Conservation (phyloP, 2,329 filamentous ascomycete species). For the Xylariaceae sp. region DNA sequence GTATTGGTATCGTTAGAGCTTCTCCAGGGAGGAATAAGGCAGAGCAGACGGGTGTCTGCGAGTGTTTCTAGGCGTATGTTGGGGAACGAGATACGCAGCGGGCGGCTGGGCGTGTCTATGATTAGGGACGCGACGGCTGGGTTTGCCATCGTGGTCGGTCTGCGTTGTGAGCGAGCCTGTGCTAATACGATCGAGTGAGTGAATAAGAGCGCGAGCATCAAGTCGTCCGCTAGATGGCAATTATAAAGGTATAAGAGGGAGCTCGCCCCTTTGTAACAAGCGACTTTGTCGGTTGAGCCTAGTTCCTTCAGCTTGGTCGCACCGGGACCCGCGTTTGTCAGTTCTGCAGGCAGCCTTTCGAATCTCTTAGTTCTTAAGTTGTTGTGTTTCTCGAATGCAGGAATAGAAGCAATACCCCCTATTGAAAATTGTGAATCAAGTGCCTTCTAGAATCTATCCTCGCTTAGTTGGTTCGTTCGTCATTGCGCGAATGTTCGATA, state of each 20-base stretch:
- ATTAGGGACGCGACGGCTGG: background rate
- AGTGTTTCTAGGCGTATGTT: no score
- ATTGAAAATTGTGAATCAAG: background rate
- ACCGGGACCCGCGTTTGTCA: background rate
- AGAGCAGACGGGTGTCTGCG: background rate
- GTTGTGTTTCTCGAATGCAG: background rate
- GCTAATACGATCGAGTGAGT: background rate
- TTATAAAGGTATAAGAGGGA: background rate
- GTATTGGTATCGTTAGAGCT: background rate
- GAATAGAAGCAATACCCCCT: background rate
- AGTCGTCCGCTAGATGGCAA: background rate
- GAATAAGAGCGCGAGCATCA: background rate
- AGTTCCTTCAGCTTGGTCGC: background rate
- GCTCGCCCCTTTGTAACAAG: background rate
- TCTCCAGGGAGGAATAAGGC: background rate
- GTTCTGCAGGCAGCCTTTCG: background rate
- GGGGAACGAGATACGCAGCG: background rate
- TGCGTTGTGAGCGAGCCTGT: background rate
- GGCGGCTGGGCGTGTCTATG: background rate
- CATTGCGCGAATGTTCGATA: no score
- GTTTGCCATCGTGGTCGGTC: background rate
- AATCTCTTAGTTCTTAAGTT: background rate
- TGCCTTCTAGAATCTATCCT: background rate
- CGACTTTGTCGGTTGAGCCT: background rate
- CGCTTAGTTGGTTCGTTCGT: background rate